These are phyloP conservation scores for Epichloe brachyelytri DNA, from an alignment of 2,329 filamentous ascomycete species.

Conservation along the genomic window DNA sequence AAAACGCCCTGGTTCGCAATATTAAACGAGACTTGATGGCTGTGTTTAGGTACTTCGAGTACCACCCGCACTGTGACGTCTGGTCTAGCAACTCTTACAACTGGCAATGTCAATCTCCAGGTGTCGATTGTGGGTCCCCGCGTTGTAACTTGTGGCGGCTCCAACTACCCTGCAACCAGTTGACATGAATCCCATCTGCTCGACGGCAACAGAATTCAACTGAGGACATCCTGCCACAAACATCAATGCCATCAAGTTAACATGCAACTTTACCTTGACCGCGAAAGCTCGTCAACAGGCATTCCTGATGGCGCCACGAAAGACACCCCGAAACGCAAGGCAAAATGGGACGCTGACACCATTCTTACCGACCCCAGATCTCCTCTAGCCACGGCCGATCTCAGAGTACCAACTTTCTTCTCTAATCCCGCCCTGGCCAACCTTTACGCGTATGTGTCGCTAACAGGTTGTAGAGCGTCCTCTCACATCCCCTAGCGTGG, in stretches of 20 bases:
- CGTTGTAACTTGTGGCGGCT: slow-evolving; percentile 17
- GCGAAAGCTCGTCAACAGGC: too few relatives aligned
- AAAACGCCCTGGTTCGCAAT: too few relatives aligned
- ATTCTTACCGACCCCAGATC: slow-evolving; percentile 25
- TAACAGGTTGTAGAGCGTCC: slow-evolving; percentile 16
- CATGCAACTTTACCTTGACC: too few relatives aligned
- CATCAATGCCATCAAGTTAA: background rate
- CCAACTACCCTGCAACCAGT: background rate
- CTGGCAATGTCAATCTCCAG: too few relatives aligned
- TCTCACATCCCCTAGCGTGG: slow-evolving; percentile 27
- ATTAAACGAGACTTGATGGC: too few relatives aligned
- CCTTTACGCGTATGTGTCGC: background rate
- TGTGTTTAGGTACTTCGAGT: too few relatives aligned
- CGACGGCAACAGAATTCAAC: too few relatives aligned
- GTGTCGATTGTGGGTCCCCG: slow-evolving; percentile 24
- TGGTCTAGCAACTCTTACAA: too few relatives aligned
- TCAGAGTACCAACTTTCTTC: slow-evolving; percentile 16
- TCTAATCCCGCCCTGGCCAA: background rate
- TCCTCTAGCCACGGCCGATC: slow-evolving; percentile 24
- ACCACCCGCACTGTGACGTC: too few relatives aligned
- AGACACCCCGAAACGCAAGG: slow-evolving; percentile 10
- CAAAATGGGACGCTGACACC: slow-evolving; percentile 23
- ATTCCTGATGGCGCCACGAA: background rate
- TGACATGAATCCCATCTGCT: too few relatives aligned
- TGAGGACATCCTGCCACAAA: background rate